Evolutionary conservation across 208 protist species (phyloP), one percentile per base, ranked within the genome.

Genomic region (Acanthamoeba culbertsoni): DNA sequence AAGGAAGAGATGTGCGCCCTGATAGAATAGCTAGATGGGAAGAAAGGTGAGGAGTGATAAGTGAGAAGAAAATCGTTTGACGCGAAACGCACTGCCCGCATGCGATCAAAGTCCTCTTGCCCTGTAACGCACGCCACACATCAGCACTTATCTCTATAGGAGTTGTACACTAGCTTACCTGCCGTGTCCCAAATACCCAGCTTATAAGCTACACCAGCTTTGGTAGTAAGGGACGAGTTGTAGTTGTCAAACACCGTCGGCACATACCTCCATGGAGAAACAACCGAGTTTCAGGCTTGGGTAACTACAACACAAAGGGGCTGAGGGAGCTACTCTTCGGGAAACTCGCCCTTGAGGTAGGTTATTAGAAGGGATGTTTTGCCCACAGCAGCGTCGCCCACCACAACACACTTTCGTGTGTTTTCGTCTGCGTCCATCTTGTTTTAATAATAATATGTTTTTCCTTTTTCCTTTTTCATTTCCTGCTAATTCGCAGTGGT

Each of bases 31-130:
- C 68, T 79, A 35, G 33, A 75, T 20, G 31, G 18, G 23, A 10
- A 6, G 63, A 18, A 26, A 45, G 31, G 3, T 12, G 23, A 63
- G 20, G 31, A 7, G 55, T 7, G 55, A n/a, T 5, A 26, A n/a
- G 55, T n/a, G 55, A 63, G 12, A 14, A 63, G 12, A 28, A 5
- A n/a, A 63, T 28, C 55, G 6, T 28, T 28, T 7, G 12, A n/a
- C 55, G 55, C 3, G 55, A 28, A n/a, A 33, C 37, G 42, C 28
- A 79, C 43, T 35, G 48, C 77, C 31, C 77, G 26, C 77, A 88
- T 88, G 28, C 77, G 77, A 62, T 88, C 77, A 88, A 88, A 88
- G 77, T 62, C 77, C 77, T 88, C 77, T 48, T 79, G 68, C 4
- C 68, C 68, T 79, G 68, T 37, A 40, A 33, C n/a, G 55, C 6